These are phyloP conservation scores for Yarrowia yakushimensis DNA, from an alignment of 805 yeast species.

Conservation along the genomic window DNA sequence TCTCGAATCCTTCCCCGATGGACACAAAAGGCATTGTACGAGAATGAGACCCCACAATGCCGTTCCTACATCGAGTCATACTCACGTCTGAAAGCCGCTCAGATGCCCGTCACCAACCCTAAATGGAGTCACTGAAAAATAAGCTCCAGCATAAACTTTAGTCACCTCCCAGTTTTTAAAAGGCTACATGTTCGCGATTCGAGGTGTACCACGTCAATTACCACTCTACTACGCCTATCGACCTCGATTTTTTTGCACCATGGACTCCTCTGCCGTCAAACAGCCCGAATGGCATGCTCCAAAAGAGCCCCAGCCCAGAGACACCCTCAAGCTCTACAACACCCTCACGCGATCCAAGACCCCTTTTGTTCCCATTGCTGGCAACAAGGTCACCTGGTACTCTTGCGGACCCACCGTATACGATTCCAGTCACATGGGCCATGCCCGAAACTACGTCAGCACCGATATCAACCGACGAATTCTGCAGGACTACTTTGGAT, in stretches of 20 bases:
- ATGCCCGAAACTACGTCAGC: constrained; percentile 94
- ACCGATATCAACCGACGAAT: constrained; percentile 90
- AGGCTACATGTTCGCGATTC: constrained; percentile 22
- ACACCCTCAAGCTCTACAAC: constrained; percentile 62
- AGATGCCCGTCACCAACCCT: constrained; percentile 11
- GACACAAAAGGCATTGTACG: too few species aligned
- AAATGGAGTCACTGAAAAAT: neutral
- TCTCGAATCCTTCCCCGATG: too few species aligned
- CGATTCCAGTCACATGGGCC: constrained; percentile 96
- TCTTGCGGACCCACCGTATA: constrained; percentile 98
- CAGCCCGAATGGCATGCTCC: constrained; percentile 32
- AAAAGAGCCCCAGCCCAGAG: constrained; percentile 48
- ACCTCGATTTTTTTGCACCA: neutral
- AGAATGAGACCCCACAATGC: too few species aligned
- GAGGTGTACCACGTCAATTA: neutral
- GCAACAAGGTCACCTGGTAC: constrained; percentile 79
- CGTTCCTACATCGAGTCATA: too few species aligned
- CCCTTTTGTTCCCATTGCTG: constrained; percentile 65
- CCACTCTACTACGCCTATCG: neutral
- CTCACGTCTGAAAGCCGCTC: too few species aligned
- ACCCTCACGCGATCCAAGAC: constrained; percentile 79
- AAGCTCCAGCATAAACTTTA: neutral
- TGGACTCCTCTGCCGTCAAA: constrained; percentile 30
- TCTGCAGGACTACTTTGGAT: constrained; percentile 86
- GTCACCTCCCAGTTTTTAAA: neutral